phyloP scores from a whole-genome alignment of 495 filamentous ascomycete species.

The Neurospora sp. region DNA sequence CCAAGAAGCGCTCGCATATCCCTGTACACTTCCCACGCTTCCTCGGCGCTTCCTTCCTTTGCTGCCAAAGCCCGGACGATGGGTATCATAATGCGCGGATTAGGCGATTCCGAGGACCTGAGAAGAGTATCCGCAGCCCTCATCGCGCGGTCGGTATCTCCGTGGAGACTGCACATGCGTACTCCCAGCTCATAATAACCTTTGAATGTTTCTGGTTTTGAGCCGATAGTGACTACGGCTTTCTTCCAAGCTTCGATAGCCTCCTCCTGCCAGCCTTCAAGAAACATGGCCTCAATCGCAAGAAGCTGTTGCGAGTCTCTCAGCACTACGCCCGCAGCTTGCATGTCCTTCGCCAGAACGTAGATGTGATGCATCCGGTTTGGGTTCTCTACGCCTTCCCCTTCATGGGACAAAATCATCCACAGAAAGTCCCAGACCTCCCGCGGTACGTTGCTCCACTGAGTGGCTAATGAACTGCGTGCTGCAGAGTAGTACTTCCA shows the following conservation, averaged over 20 bases:
- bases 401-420: conserved; percentile 28
- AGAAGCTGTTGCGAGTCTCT: conserved; percentile 48
- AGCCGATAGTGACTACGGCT: conserved; percentile 40
- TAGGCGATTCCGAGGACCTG: conserved; percentile 32
- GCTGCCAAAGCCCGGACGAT: conserved; percentile 43
- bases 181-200: conserved; percentile 61
- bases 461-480: conserved; percentile 31
- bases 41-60: conserved; percentile 26
- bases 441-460: conserved; percentile 36
- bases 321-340: conserved; percentile 41
- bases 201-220: conserved; percentile 40
- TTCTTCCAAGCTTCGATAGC: conserved; percentile 59
- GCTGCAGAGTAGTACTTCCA: conserved; percentile 37
- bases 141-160: conserved; percentile 53
- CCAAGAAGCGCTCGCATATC: conserved; percentile 50
- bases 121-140: conserved; percentile 51
- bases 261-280: conserved; percentile 45
- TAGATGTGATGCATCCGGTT: conserved; percentile 52
- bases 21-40: conserved; percentile 60
- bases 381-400: conserved; percentile 28
- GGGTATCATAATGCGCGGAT: conserved; percentile 56
- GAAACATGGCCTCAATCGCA: conserved; percentile 54
- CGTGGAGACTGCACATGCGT: conserved; percentile 50
- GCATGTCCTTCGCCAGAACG: conserved; percentile 51
- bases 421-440: conserved; percentile 48